Evolutionary conservation across 345 rosid genomes (phyloP).

Genomic region (Syzygium aromaticum): DNA sequence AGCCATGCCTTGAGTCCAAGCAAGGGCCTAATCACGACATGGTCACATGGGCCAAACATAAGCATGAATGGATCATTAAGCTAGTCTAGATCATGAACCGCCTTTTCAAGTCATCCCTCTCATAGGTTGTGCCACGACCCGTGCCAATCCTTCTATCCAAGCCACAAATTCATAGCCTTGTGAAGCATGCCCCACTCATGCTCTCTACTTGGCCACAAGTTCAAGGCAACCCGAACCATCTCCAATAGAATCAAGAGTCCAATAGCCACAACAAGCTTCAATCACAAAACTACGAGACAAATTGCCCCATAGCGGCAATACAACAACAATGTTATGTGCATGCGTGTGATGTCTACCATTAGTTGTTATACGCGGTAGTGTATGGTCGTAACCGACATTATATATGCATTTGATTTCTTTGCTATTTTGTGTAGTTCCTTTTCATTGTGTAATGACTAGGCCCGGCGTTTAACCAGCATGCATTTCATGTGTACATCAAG

Average conservation of each 20-base stretch:
- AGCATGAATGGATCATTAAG: background rate
- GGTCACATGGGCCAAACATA: background rate
- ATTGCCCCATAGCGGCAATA: background rate
- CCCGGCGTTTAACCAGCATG: background rate
- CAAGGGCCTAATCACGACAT: background rate
- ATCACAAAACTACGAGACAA: background rate
- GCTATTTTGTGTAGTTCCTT: background rate
- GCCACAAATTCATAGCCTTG: background rate
- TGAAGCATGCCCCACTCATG: background rate
- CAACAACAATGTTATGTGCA: background rate
- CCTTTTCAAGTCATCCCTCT: background rate
- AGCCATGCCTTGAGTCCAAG: background rate
- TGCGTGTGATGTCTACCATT: accelerated
- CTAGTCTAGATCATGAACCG: background rate
- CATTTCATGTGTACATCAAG: background rate
- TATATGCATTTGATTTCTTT: background rate
- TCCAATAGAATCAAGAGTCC: background rate
- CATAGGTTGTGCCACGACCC: background rate
- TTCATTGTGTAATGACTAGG: background rate
- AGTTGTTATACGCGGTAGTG: background rate
- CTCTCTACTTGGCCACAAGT: background rate
- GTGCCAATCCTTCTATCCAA: accelerated
- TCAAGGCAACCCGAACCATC: background rate
- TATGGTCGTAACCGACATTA: background rate
- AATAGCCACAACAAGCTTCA: accelerated